Evolutionary conservation across 1,284 basidiomycete species (phyloP).

Genomic region (Chalciporus sp.): DNA sequence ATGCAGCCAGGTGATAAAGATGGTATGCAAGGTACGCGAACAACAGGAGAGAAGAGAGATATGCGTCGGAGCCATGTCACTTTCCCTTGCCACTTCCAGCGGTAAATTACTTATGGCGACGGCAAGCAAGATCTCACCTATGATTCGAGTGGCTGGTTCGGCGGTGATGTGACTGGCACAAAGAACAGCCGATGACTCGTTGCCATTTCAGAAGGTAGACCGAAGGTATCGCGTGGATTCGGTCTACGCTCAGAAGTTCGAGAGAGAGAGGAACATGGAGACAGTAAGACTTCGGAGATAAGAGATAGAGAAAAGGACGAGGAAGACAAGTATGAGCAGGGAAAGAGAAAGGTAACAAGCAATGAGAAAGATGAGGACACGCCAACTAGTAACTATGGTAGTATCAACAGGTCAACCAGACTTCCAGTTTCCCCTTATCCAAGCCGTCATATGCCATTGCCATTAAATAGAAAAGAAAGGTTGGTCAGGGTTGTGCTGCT

Average conservation of each 20-base stretch:
- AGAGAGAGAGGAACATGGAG: not conserved
- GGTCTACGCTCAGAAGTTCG: not conserved
- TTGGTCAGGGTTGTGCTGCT: constrained; percentile 65
- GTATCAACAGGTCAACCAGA: constrained; percentile 14
- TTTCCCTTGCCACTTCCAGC: too few relatives aligned
- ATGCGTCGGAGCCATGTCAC: too few relatives aligned
- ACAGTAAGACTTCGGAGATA: not conserved
- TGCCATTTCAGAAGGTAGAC: constrained; percentile 13
- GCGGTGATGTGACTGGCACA: too few relatives aligned
- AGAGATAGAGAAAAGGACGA: not conserved
- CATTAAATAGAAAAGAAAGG: constrained; percentile 81
- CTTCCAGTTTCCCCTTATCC: not conserved
- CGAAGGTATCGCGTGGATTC: not conserved
- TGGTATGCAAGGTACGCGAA: too few relatives aligned
- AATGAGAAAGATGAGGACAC: constrained; percentile 3
- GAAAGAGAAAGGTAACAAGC: not conserved
- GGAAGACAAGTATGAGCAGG: not conserved
- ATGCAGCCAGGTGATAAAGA: too few relatives aligned
- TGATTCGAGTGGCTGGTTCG: too few relatives aligned
- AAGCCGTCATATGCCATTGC: not conserved
- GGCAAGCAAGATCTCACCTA: too few relatives aligned
- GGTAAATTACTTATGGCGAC: too few relatives aligned
- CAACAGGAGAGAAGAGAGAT: too few relatives aligned
- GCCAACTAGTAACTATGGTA: not conserved
- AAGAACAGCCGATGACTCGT: too few relatives aligned